Evolutionary conservation across 192 early-diverging fungal species (phyloP).

Genomic region (Spinellus fusiger): DNA sequence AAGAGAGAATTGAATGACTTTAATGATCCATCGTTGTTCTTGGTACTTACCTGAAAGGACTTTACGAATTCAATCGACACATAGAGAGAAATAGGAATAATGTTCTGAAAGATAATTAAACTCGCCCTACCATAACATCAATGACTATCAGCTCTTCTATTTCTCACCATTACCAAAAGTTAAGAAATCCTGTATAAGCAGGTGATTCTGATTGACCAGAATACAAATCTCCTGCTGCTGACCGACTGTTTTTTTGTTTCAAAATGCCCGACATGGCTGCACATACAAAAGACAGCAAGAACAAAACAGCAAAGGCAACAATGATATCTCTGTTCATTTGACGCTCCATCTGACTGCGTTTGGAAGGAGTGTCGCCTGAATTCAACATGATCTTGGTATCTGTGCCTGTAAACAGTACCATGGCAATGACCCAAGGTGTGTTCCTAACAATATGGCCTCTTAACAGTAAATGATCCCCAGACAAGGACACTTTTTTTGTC

Average conservation of each 20-base stretch:
- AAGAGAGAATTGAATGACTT: constrained; percentile 5
- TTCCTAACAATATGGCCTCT: constrained; percentile 87
- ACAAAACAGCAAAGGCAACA: constrained; percentile 48
- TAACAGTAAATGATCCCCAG: constrained; percentile 76
- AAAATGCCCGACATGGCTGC: constrained; percentile 45
- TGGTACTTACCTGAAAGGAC: constrained; percentile 57
- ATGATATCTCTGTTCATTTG: constrained; percentile 73
- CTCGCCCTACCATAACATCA: constrained; percentile 54
- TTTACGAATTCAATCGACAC: constrained; percentile 93
- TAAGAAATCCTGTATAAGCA: constrained; percentile 21
- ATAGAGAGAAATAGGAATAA: constrained; percentile 95
- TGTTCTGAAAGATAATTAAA: constrained; percentile 92
- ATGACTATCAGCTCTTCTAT: background rate
- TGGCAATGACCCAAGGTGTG: constrained; percentile 84
- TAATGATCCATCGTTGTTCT: background rate
- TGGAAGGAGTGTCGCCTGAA: constrained; percentile 83
- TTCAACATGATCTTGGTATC: constrained; percentile 93
- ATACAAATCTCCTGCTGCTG: constrained; percentile 5
- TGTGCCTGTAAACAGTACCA: constrained; percentile 77
- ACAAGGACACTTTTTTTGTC: constrained; percentile 54
- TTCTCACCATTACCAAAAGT: constrained; percentile 36
- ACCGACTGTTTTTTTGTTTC: background rate
- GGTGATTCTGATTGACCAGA: constrained; percentile 11
- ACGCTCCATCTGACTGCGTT: constrained; percentile 61
- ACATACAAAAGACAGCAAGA: constrained; percentile 45